These are phyloP conservation scores for Ustilago hordei DNA, from an alignment of 1,284 basidiomycete genomes.

Conservation along the genomic window DNA sequence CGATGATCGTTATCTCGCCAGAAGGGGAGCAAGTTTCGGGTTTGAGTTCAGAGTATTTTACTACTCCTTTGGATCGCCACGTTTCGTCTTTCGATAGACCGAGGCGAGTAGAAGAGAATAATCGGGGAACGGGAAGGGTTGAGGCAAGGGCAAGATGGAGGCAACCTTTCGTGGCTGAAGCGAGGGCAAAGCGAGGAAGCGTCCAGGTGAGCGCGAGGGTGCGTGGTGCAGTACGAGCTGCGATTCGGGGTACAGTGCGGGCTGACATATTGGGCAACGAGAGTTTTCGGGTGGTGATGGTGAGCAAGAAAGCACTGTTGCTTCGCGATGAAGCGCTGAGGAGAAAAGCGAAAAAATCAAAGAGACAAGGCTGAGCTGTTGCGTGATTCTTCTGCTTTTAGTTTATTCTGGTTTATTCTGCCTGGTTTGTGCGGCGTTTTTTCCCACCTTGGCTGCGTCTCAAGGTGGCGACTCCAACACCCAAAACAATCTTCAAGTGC, in stretches of 20 bases:
- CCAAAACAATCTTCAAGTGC: too few relatives aligned
- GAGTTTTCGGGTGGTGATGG: background rate
- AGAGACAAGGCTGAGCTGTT: background rate
- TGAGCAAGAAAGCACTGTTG: background rate
- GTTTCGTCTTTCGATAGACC: slow-evolving; percentile 36
- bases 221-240: background rate
- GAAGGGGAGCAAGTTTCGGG: slow-evolving; percentile 82
- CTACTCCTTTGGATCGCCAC: slow-evolving; percentile 62
- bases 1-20: slow-evolving; percentile 72
- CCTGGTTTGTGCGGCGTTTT: slow-evolving; percentile 4
- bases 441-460: background rate
- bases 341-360: too few relatives aligned
- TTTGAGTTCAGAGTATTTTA: slow-evolving; percentile 87
- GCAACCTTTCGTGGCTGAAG: background rate
- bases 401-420: background rate
- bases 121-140: background rate
- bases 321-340: background rate
- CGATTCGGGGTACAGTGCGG: background rate
- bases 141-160: background rate
- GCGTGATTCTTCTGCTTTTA: background rate
- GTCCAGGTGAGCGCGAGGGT: background rate
- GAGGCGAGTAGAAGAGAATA: background rate
- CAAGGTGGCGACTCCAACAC: too few relatives aligned
- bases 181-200: background rate
- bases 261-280: background rate